These are phyloP conservation scores for Arctium minus DNA, from an alignment of 129 eudicot species.

Conservation along the genomic window DNA sequence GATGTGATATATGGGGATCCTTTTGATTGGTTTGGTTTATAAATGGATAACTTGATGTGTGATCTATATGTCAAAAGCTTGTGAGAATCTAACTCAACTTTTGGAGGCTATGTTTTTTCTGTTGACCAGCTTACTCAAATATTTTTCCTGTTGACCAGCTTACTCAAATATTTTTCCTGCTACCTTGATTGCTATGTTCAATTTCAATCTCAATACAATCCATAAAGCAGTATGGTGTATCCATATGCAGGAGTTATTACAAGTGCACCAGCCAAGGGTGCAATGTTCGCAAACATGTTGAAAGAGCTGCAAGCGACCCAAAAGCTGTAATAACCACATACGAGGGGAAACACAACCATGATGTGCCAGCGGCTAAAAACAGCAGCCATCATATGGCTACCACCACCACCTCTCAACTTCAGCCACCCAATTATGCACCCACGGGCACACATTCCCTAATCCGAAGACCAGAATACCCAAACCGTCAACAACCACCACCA, in stretches of 20 bases:
- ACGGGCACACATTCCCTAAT: constrained; percentile 24
- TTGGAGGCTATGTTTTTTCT: not conserved
- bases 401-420: constrained; percentile 38
- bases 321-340: constrained; percentile 90
- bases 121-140: not conserved
- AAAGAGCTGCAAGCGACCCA: constrained; percentile 89
- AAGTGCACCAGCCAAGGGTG: constrained; percentile 78
- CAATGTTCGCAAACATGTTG: constrained; percentile 83
- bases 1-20: not conserved
- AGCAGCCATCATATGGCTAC: constrained; percentile 68
- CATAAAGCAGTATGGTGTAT: not conserved
- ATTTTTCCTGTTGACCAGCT: no score
- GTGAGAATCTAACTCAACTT: not conserved
- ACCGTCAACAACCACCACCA: constrained; percentile 49
- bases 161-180: not conserved
- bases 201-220: not conserved
- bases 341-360: constrained; percentile 90
- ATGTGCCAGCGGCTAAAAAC: constrained; percentile 75
- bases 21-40: not conserved
- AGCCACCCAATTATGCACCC: constrained; percentile 36
- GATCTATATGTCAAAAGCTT: not conserved
- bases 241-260: constrained; percentile 69
- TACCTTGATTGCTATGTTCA: not conserved
- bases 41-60: not conserved
- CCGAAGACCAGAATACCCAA: constrained; percentile 41